These are phyloP conservation scores for Ascochyta pisi DNA, from an alignment of 2,329 filamentous ascomycete species.

Conservation along the genomic window DNA sequence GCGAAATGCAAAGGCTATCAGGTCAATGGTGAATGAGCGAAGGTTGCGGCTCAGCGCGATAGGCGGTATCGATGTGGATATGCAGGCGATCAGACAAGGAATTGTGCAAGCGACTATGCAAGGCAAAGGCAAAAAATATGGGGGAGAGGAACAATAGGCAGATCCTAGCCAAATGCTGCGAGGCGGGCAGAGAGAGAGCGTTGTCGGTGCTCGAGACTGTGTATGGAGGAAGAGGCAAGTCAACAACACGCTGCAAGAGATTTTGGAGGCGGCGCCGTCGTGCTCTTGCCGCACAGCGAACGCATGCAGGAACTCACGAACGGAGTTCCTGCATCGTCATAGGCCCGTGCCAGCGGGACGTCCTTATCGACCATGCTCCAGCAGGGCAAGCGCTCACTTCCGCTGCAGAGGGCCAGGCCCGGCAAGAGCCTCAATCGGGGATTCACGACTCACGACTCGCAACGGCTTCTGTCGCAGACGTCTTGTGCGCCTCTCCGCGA, in stretches of 20 bases:
- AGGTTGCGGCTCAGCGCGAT: conserved; percentile 25
- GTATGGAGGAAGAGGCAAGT: conserved; percentile 17
- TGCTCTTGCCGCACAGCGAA: conserved; percentile 23
- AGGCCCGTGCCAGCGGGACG: conserved; percentile 33
- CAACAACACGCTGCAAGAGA: conserved; percentile 15
- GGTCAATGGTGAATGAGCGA: conserved; percentile 17
- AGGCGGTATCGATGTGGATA: conserved; percentile 32
- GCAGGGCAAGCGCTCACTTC: conserved; percentile 8
- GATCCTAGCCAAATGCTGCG: conserved; percentile 5
- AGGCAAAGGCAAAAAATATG: conserved; percentile 10
- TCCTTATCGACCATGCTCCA: conserved; percentile 32
- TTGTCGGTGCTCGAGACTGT: conserved; percentile 12
- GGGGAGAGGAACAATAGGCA: conserved; percentile 16
- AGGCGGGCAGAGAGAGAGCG: conserved; percentile 9
- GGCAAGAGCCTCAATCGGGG: conserved; percentile 14
- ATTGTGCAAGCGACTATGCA: conserved; percentile 28
- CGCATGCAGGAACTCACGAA: conserved; percentile 45
- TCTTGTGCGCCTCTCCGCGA: conserved; percentile 8
- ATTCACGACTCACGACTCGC: conserved; percentile 10
- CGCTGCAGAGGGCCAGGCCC: conserved; percentile 13
- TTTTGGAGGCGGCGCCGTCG: conserved; percentile 29
- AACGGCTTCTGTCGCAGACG: conserved; percentile 15
- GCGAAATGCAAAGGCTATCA: conserved; percentile 9
- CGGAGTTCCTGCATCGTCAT: conserved; percentile 34
- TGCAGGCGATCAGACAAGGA: conserved; percentile 28